Percentiles rank a stretch among this genome's conserved stretches.
Conservation (phyloP, 1,139 yeast species). For the Suhomyces bolitotheri region DNA sequence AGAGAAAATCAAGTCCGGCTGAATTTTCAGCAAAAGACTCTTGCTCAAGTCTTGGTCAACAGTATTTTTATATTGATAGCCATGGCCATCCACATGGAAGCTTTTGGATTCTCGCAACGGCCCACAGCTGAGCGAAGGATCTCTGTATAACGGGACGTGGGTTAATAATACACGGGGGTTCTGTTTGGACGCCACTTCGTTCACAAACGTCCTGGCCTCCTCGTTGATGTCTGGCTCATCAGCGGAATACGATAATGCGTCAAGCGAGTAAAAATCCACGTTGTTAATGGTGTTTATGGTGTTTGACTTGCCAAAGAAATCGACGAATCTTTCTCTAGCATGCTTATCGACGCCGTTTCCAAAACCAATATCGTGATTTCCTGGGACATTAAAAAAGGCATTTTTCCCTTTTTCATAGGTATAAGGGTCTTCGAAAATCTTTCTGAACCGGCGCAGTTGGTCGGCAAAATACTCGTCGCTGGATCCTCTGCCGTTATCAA, state of each 20-base stretch:
- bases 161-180: constrained; percentile 42
- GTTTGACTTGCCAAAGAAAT: constrained; percentile 46
- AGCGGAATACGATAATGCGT: constrained; percentile 47
- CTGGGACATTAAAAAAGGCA: constrained; percentile 44
- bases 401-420: constrained; percentile 25
- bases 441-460: constrained; percentile 41
- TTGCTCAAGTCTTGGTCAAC: constrained; percentile 31
- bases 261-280: constrained; percentile 50
- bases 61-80: constrained; percentile 57
- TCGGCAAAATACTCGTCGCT: constrained; percentile 38
- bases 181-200: constrained; percentile 15
- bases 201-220: constrained; percentile 34
- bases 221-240: constrained; percentile 26
- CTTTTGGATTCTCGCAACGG: constrained; percentile 39
- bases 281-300: constrained; percentile 26
- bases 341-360: constrained; percentile 46
- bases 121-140: constrained; percentile 42
- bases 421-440: constrained; percentile 32
- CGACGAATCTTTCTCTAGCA: constrained; percentile 39
- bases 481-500: constrained; percentile 54
- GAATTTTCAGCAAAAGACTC: constrained; percentile 30
- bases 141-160: constrained; percentile 53
- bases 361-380: constrained; percentile 61
- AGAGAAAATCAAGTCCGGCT: constrained; percentile 45
- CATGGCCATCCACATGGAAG: constrained; percentile 29